phyloP scores from a whole-genome alignment of 257 asterid species.

The Ilex asprella region DNA sequence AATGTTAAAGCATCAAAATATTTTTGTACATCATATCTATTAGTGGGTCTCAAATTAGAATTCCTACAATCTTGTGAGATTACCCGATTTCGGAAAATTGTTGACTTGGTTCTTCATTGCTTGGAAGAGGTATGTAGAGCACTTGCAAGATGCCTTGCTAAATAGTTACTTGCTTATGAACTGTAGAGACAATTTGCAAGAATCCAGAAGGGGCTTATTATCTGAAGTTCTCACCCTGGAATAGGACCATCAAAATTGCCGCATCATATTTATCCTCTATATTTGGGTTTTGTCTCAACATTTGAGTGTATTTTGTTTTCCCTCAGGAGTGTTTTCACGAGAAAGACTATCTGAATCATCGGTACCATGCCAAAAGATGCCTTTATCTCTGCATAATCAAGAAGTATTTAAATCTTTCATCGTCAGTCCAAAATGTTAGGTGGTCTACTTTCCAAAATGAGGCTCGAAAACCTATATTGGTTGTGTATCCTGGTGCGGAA shows the following conservation, averaged over 20 bases:
- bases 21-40: neutral
- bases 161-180: neutral
- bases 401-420: conserved; percentile 49
- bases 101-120: neutral
- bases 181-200: neutral
- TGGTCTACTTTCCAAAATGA: conserved; percentile 87
- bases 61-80: neutral
- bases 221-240: neutral
- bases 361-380: conserved; percentile 89
- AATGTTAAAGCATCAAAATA: no score
- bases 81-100: neutral
- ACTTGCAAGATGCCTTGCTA: neutral
- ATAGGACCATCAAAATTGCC: neutral
- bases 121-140: no score
- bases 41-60: neutral
- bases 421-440: conserved; percentile 39
- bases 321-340: conserved; percentile 88
- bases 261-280: neutral
- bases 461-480: conserved; percentile 85
- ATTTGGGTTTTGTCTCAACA: neutral
- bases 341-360: conserved; percentile 85
- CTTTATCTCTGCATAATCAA: conserved; percentile 81
- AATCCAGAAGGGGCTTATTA: neutral
- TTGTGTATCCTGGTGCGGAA: conserved; percentile 68
- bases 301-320: conserved; percentile 51